Evolutionary conservation across 2,329 filamentous ascomycete species (phyloP).

Genomic region (Ophiognomonia clavigignenti-juglandacearum): DNA sequence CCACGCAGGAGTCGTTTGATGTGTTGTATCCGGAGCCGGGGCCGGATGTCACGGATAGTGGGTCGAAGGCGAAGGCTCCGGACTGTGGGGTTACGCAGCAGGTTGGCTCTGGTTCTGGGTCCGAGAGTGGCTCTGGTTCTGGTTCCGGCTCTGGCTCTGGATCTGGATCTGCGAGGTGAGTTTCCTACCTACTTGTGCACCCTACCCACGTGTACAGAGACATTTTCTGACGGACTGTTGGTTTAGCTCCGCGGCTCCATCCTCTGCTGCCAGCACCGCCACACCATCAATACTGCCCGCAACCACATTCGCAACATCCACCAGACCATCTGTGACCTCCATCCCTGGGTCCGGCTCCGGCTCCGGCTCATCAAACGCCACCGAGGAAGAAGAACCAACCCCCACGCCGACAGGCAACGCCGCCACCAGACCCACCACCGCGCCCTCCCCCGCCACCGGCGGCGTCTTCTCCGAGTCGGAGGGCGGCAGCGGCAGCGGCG

Average conservation of each 20-base stretch:
- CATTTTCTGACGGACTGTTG: too few species aligned
- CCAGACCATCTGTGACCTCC: neutral
- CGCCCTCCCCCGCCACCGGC: neutral
- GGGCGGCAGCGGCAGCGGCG: constrained; percentile 19
- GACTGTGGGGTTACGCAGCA: constrained; percentile 25
- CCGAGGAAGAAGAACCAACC: too few species aligned
- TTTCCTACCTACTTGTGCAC: constrained; percentile 31
- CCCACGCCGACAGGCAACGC: too few species aligned
- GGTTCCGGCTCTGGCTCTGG: constrained; percentile 18
- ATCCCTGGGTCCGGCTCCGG: too few species aligned
- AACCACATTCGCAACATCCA: neutral
- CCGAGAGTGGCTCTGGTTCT: constrained; percentile 22
- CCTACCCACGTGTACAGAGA: too few species aligned
- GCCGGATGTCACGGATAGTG: constrained; percentile 39
- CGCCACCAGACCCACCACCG: constrained; percentile 12
- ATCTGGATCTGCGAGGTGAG: constrained; percentile 18
- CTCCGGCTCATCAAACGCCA: too few species aligned
- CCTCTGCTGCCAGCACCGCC: neutral
- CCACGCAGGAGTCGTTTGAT: constrained; percentile 51
- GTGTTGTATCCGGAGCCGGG: constrained; percentile 65
- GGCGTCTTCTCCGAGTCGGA: constrained; percentile 1
- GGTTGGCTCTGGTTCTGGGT: constrained; percentile 22
- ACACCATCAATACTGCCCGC: neutral
- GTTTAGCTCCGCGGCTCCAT: constrained; percentile 19
- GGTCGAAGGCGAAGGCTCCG: constrained; percentile 31